Conservation (phyloP, 768 basidiomycete genomes). For the Boletus coccyginus region DNA sequence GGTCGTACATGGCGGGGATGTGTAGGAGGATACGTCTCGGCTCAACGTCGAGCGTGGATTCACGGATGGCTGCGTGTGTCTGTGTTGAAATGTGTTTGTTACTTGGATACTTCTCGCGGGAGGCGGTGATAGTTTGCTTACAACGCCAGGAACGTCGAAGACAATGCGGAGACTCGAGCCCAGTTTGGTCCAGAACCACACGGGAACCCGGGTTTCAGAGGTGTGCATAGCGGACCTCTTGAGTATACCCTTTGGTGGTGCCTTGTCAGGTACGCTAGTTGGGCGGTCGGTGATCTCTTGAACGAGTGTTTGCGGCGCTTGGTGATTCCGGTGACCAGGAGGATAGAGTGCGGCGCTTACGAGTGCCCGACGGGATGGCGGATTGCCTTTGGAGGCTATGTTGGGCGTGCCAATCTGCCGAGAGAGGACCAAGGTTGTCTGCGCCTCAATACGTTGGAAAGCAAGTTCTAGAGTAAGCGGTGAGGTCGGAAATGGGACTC, state of each 20-base stretch:
- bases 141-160: conserved; percentile 55
- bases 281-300: conserved; percentile 43
- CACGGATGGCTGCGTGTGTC: conserved; percentile 45
- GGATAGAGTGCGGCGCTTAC: conserved; percentile 48
- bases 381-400: conserved; percentile 72
- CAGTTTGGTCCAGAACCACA: conserved; percentile 55
- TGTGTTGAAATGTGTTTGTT: conserved; percentile 22
- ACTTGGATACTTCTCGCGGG: conserved; percentile 1
- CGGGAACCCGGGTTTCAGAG: conserved; percentile 25
- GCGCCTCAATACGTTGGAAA: conserved; percentile 63
- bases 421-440: conserved; percentile 58
- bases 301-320: conserved; percentile 13
- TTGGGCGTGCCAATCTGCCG: conserved; percentile 72
- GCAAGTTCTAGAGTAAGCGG: conserved; percentile 51
- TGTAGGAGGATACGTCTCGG: conserved; percentile 52
- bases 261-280: conserved; percentile 27
- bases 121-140: conserved; percentile 35
- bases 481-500: conserved; percentile 10
- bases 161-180: conserved; percentile 44
- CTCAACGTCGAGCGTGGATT: conserved; percentile 64
- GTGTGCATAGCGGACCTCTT: conserved; percentile 25
- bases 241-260: conserved; percentile 42
- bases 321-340: conserved; percentile 18
- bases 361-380: conserved; percentile 52
- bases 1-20: conserved; percentile 43